Evolutionary conservation across 495 filamentous ascomycete genomes (phyloP), one percentile per base, ranked within the genome.

Genomic region (Penicillium canariense): DNA sequence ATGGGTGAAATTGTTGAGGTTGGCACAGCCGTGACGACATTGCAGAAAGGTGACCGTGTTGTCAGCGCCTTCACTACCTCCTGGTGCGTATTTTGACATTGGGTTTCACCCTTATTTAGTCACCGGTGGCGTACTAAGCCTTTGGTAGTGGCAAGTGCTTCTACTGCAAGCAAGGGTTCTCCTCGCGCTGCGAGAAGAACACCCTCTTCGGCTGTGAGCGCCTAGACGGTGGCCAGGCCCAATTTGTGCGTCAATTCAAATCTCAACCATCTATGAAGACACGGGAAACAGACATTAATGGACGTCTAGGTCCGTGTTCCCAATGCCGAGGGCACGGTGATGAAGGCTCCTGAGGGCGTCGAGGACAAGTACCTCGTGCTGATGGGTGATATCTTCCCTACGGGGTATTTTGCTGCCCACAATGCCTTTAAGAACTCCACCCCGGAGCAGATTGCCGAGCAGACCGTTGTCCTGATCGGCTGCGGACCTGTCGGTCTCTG

Each of bases 401-500:
- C 91, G 1, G 94, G 93, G 10, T 97, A 82, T 70, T 97, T 94
- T 61, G 94, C 88, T 12, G 90, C 90, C n/a, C 69, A 74, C 35
- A 96, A 91, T 66, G 93, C 85, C 5, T 91, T 97, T 72, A 83
- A 79, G 31, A 73, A 82, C 49, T 77, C 89, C 42, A 82, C 78
- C 2, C 64, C 77, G 0, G 77, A 83, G 59, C 79, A 87, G 50
- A 82, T 88, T 49, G 64, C 77, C 14, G 83, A 91, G 54, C 83
- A 86, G 51, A 88, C 84, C 5, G 89, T 89, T 0, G 87, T 96
- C 1, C 66, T 96, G 26, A 85, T 97, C 54, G 94, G 92, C 9
- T 96, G 92, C 67, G 94, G 94, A 31, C 89, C 89, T 1, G 89
- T 92, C 15, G 93, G 91, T 2, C 77, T 97, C 22, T 97, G 93